phyloP scores from a whole-genome alignment of 495 filamentous ascomycete species.

The Xylaria bambusicola region DNA sequence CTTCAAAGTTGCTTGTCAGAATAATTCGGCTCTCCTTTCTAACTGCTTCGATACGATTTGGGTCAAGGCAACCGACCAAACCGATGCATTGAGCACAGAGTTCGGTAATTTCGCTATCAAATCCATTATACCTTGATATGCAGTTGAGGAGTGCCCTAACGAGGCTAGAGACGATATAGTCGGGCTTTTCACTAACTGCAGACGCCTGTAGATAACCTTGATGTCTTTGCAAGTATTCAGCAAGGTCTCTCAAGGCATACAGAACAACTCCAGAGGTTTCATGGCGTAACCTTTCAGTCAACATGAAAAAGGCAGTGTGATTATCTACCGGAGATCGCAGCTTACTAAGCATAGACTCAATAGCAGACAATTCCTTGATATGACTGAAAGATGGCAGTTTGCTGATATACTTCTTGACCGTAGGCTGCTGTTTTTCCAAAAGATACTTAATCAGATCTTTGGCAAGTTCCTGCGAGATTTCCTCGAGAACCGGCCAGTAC shows the following conservation, averaged over 20 bases:
- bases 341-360: slow-evolving; percentile 62
- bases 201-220: slow-evolving; percentile 81
- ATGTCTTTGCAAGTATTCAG: slow-evolving; percentile 67
- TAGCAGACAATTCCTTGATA: slow-evolving; percentile 67
- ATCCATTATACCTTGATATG: slow-evolving; percentile 73
- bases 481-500: slow-evolving; percentile 72
- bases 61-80: slow-evolving; percentile 85
- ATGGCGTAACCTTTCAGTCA: slow-evolving; percentile 70
- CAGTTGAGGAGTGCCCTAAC: slow-evolving; percentile 80
- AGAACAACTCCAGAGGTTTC: slow-evolving; percentile 83
- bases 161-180: slow-evolving; percentile 68
- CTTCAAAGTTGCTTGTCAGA: slow-evolving; percentile 80
- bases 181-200: slow-evolving; percentile 82
- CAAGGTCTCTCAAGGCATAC: slow-evolving; percentile 75
- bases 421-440: slow-evolving; percentile 56
- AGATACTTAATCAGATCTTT: slow-evolving; percentile 64
- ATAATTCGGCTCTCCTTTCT: slow-evolving; percentile 78
- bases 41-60: slow-evolving; percentile 80
- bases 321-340: slow-evolving; percentile 59
- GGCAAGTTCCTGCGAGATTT: slow-evolving; percentile 57
- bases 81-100: slow-evolving; percentile 80
- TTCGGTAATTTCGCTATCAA: slow-evolving; percentile 63
- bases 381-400: slow-evolving; percentile 76
- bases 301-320: slow-evolving; percentile 65
- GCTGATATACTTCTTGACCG: slow-evolving; percentile 65